A percentile compares a stretch with the other conserved stretches of the same genome.
Evolutionary conservation across 169 alveolate species (phyloP).

Genomic region (Plasmodium sp.): DNA sequence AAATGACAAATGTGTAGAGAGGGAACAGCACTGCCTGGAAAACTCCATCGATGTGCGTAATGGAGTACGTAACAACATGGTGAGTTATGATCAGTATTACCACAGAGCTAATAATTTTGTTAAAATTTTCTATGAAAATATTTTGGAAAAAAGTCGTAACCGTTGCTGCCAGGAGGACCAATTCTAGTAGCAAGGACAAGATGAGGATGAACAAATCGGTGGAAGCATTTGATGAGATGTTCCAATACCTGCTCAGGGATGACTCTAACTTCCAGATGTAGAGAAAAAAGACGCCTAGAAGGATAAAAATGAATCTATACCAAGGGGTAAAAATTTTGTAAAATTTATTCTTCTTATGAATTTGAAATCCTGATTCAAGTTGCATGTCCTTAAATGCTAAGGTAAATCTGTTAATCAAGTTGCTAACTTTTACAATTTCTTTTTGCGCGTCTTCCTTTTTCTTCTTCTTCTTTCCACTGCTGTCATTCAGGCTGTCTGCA

Average conservation of each 20-base stretch:
- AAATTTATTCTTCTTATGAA: conserved; percentile 79
- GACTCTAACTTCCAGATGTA: conserved; percentile 73
- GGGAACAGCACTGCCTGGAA: conserved; percentile 85
- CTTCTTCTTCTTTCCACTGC: conserved; percentile 33
- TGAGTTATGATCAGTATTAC: conserved; percentile 58
- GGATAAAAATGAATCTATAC: conserved; percentile 79
- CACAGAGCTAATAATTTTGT: conserved; percentile 71
- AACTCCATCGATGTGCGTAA: conserved; percentile 74
- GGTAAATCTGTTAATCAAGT: conserved; percentile 79
- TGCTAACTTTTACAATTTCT: conserved; percentile 63
- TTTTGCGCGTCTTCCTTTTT: conserved; percentile 55
- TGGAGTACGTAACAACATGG: conserved; percentile 71
- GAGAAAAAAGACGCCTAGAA: conserved; percentile 76
- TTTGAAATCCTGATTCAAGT: conserved; percentile 81
- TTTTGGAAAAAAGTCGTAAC: conserved; percentile 67
- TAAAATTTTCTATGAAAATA: conserved; percentile 71
- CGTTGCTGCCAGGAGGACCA: conserved; percentile 51
- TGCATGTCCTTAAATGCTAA: conserved; percentile 85
- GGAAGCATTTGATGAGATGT: conserved; percentile 30
- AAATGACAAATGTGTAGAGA: conserved; percentile 82
- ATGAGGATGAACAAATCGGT: conserved; percentile 39
- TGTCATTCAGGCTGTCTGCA: conserved; percentile 50
- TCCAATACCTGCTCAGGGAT: conserved; percentile 34
- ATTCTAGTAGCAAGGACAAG: conserved; percentile 54
- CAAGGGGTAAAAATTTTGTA: conserved; percentile 80